Percentiles rank a stretch among this genome's conserved stretches.
Conservation (phyloP, 192 early-diverging fungal genomes). For the Jimgerdemannia lactiflua region DNA sequence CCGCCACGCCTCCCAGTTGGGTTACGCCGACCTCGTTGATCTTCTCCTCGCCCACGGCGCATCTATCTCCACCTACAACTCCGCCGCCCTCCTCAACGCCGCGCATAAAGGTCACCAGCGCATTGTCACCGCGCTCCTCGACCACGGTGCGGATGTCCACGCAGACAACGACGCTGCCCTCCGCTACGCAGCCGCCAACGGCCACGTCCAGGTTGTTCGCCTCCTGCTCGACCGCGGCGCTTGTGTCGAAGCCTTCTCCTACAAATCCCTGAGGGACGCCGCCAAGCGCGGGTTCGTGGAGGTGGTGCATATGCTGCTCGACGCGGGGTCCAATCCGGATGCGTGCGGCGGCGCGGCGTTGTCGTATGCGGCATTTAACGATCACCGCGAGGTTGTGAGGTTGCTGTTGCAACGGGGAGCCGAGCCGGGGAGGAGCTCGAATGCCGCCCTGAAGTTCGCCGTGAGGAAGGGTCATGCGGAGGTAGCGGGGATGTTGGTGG, state of each 20-base stretch:
- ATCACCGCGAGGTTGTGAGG: slow-evolving; percentile 1
- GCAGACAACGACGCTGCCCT: slow-evolving; percentile 16
- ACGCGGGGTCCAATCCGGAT: slow-evolving; percentile 20
- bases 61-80: slow-evolving; percentile 22
- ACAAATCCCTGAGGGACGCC: slow-evolving; percentile 11
- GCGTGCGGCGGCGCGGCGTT: slow-evolving; percentile 22
- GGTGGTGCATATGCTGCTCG: not conserved
- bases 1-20: slow-evolving; percentile 22
- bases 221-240: slow-evolving; percentile 15
- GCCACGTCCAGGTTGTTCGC: slow-evolving; percentile 20
- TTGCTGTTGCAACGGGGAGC: slow-evolving; percentile 8
- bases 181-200: slow-evolving; percentile 26
- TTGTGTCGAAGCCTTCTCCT: slow-evolving; percentile 1
- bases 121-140: slow-evolving; percentile 7
- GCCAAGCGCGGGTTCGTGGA: slow-evolving; percentile 4
- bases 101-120: slow-evolving; percentile 9
- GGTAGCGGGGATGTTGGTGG: slow-evolving; percentile 9
- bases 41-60: slow-evolving; percentile 18
- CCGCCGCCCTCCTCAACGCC: slow-evolving; percentile 25
- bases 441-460: not conserved
- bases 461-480: not conserved
- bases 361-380: slow-evolving; percentile 4
- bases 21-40: slow-evolving; percentile 15
- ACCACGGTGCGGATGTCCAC: slow-evolving; percentile 8
- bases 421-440: slow-evolving; percentile 2